Conservation (phyloP, 2,329 filamentous ascomycete species). For the Nannizzia gypsea region DNA sequence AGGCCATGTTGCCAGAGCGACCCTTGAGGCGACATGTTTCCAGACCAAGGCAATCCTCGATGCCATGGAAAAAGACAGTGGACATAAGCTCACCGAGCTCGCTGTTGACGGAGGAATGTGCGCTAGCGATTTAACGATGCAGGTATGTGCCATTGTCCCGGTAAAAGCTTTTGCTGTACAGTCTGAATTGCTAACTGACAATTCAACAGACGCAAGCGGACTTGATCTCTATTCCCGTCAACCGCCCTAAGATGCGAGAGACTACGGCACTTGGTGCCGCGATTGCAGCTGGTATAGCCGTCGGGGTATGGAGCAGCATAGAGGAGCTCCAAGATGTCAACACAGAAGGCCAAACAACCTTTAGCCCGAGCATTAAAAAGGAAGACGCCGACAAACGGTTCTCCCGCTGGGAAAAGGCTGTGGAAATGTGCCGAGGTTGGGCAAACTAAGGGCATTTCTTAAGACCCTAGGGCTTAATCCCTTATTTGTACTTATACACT, state of each 20-base stretch:
- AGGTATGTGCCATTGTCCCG: constrained; percentile 34
- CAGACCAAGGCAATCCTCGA: constrained; percentile 86
- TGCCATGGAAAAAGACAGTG: constrained; percentile 80
- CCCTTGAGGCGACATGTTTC: constrained; percentile 82
- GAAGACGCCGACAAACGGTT: constrained; percentile 53
- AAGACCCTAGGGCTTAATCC: too few species aligned
- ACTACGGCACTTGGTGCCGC: constrained; percentile 82
- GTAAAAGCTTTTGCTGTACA: neutral
- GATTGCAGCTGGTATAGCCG: constrained; percentile 74
- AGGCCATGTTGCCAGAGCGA: constrained; percentile 78
- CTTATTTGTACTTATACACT: too few species aligned
- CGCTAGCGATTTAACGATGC: constrained; percentile 83
- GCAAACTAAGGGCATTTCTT: constrained; percentile 5
- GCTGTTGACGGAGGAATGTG: constrained; percentile 85
- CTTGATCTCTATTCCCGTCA: constrained; percentile 70
- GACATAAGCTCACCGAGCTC: constrained; percentile 59
- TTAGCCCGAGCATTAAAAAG: constrained; percentile 52
- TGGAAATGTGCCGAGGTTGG: constrained; percentile 71
- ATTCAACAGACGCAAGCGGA: constrained; percentile 61
- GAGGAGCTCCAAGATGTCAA: constrained; percentile 64
- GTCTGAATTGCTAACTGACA: neutral
- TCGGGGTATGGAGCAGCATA: constrained; percentile 65
- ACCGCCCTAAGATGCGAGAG: constrained; percentile 78
- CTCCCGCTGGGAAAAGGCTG: constrained; percentile 61
- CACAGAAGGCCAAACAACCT: constrained; percentile 55